Evolutionary conservation across 2,329 filamentous ascomycete species (phyloP).

Genomic region (Shiraia sp.): DNA sequence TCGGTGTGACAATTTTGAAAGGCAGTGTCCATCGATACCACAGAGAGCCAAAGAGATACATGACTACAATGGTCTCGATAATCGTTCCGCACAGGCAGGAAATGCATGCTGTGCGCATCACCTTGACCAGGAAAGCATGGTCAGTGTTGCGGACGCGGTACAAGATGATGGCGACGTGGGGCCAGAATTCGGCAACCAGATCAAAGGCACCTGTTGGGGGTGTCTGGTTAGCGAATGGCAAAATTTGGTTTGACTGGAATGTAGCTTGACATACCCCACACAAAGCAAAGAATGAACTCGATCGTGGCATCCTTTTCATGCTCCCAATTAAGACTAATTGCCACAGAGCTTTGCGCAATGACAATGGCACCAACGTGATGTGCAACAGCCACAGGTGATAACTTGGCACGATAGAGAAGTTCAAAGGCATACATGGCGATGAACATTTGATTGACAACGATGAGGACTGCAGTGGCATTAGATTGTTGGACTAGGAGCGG

Average conservation of each 20-base stretch:
- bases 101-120: conserved; percentile 45
- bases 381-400: conserved; percentile 47
- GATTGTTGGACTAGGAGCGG: conserved; percentile 27
- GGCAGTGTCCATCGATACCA: conserved; percentile 49
- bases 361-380: conserved; percentile 49
- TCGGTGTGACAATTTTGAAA: conserved; percentile 51
- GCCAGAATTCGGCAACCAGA: conserved; percentile 52
- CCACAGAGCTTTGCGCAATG: conserved; percentile 50
- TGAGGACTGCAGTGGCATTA: conserved; percentile 1
- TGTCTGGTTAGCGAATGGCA: background rate
- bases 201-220: conserved; percentile 49
- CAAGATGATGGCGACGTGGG: conserved; percentile 52
- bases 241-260: background rate
- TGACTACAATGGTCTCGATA: conserved; percentile 49
- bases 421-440: conserved; percentile 55
- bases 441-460: conserved; percentile 39
- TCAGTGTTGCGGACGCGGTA: conserved; percentile 47
- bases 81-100: conserved; percentile 46
- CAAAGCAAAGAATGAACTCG: conserved; percentile 43
- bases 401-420: conserved; percentile 47
- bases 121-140: conserved; percentile 45
- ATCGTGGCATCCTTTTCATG: conserved; percentile 16
- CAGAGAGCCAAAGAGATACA: conserved; percentile 50
- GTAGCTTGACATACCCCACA: conserved; percentile 48
- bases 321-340: conserved; percentile 32